Base-by-base conservation (phyloP, 306 rosid species). In the Gynostemma pentaphyllum region DNA sequence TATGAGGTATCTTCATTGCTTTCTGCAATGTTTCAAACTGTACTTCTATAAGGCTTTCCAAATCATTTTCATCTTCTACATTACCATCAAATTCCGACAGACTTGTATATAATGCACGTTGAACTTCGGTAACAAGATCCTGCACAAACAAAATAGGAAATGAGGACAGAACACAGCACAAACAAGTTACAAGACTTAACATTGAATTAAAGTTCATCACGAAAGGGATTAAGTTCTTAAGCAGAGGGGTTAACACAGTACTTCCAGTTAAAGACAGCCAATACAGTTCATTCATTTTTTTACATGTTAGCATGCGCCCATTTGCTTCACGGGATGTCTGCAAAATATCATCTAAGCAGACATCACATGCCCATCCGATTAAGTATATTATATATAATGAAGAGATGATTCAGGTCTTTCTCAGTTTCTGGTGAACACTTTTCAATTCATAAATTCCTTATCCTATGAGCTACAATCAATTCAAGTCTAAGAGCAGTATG, bases 1-100 rank as follows among this genome's bases (percentile, higher is more conserved):
- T 79, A 55, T 85, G 85, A 64, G 89, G 75, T 68, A 90, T 77
- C 84, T 85, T 90, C 68, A 90, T 24, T 12, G 95, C 95, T 77
- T 82, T 87, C 75, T 81, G 96, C 57, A 87, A 81, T 66, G 86
- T 79, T 47, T 75, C 85, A 73, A 90, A 80, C 68, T 90, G 95
- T 76, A 62, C 67, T 22, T 87, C 89, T 37, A 83, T 85, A 45
- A 87, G 86, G 51, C 36, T 52, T 79, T 85, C 96, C 75, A 87
- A 78, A 70, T 79, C 89, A 37, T 55, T 59, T 73, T 87, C 90
- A 15, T 64, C 75, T 62, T 63, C 76, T n/a, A 65, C 70, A 12
- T 72, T 59, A 42, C 83, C 69, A 64, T 50, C 52, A 16, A 80
- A 73, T 51, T 64, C 75, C 18, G 54, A 16, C 30, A 68, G 54